Conservation (phyloP, 2,329 filamentous ascomycete genomes). For the Keithomyces neogunnii region DNA sequence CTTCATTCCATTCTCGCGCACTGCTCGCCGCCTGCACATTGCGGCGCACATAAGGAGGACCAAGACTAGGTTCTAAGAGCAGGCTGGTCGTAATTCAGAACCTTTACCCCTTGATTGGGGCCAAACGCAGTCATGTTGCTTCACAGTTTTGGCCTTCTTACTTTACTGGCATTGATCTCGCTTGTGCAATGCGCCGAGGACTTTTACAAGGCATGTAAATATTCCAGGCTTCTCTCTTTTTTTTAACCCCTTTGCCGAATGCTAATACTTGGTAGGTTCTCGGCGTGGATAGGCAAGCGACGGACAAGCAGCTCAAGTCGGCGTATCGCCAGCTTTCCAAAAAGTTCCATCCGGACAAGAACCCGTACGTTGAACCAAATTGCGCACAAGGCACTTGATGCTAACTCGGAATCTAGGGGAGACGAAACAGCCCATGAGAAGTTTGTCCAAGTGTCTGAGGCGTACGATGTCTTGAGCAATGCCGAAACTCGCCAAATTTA, state of each 20-base stretch:
- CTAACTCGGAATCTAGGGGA: conserved; percentile 40
- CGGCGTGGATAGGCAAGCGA: conserved; percentile 68
- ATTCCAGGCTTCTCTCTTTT: not conserved
- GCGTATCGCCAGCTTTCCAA: conserved; percentile 90
- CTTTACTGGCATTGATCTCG: conserved; percentile 46
- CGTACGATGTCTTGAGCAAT: conserved; percentile 85
- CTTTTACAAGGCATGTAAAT: conserved; percentile 61
- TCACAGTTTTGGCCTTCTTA: conserved; percentile 36
- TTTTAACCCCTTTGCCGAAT: not conserved
- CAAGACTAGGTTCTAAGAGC: not conserved
- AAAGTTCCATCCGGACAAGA: conserved; percentile 97
- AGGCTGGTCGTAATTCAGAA: not conserved
- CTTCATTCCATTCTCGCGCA: not conserved
- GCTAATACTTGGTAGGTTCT: conserved; percentile 50
- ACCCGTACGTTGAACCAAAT: conserved; percentile 56
- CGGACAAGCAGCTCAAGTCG: conserved; percentile 83
- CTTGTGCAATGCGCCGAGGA: conserved; percentile 56
- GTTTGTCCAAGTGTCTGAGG: conserved; percentile 89
- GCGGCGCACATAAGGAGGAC: conserved; percentile 1
- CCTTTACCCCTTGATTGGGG: conserved; percentile 9
- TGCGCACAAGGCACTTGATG: not conserved
- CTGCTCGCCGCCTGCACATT: conserved; percentile 6
- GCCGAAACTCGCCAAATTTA: conserved; percentile 78
- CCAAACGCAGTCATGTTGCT: conserved; percentile 39
- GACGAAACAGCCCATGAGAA: conserved; percentile 76